These are phyloP conservation scores for Hypoxylon perforatum DNA, from an alignment of 495 filamentous ascomycete genomes.

Conservation along the genomic window DNA sequence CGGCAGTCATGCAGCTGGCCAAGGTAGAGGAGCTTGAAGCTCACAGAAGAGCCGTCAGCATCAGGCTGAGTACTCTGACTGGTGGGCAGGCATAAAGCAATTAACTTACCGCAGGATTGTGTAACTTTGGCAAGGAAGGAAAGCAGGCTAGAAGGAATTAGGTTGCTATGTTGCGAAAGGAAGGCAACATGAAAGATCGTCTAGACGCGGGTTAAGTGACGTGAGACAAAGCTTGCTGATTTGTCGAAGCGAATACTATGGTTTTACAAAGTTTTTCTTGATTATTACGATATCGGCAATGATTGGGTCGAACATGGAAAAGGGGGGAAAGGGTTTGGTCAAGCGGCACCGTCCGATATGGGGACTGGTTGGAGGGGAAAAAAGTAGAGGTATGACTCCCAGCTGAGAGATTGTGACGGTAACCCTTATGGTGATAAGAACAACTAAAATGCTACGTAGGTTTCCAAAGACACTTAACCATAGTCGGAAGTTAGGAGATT, in stretches of 20 bases:
- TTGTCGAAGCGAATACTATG: neutral
- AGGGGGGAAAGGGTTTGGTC: too few relatives aligned
- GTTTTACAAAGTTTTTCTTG: too few relatives aligned
- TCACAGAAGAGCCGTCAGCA: conserved; percentile 89
- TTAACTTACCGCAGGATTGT: neutral
- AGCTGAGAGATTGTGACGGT: neutral
- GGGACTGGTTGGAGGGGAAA: conserved; percentile 19
- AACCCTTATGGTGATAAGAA: too few relatives aligned
- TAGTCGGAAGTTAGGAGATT: too few relatives aligned
- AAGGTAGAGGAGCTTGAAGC: conserved; percentile 95
- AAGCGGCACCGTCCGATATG: neutral
- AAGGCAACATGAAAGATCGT: neutral
- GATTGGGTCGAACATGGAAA: too few relatives aligned
- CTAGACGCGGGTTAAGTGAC: neutral
- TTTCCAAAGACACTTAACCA: too few relatives aligned
- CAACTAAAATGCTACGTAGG: too few relatives aligned
- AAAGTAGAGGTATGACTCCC: neutral
- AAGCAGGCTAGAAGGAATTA: neutral
- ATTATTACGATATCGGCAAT: too few relatives aligned
- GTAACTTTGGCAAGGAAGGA: conserved; percentile 1
- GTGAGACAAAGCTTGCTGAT: neutral
- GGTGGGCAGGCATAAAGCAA: conserved; percentile 16
- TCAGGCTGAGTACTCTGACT: conserved; percentile 66
- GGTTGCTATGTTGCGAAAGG: neutral
- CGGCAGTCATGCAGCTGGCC: conserved; percentile 92